Conservation (phyloP, 768 basidiomycete species). For the Leucosporidium scottii region DNA sequence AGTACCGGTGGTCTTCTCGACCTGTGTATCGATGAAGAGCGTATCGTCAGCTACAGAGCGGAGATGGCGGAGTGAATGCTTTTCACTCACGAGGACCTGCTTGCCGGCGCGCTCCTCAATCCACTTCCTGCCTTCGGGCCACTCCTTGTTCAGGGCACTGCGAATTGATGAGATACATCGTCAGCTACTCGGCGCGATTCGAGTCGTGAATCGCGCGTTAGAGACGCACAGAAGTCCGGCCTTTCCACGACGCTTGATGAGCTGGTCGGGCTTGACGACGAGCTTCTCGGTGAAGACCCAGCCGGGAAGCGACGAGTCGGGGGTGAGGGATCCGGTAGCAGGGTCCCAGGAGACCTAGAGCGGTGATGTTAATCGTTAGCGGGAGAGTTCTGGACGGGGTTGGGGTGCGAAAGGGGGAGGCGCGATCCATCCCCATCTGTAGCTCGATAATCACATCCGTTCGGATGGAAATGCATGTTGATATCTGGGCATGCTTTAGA, state of each 20-base stretch:
- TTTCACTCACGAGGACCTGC: slow-evolving; percentile 64
- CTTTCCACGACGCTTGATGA: slow-evolving; percentile 99
- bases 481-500: too few relatives aligned
- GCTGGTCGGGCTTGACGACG: slow-evolving; percentile 94
- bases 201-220: not conserved
- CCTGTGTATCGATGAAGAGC: slow-evolving; percentile 43
- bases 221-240: slow-evolving; percentile 65
- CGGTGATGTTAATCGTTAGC: too few relatives aligned
- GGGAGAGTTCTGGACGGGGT: too few relatives aligned
- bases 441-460: too few relatives aligned
- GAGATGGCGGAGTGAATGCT: slow-evolving; percentile 28
- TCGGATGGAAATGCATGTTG: too few relatives aligned
- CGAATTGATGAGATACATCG: not conserved
- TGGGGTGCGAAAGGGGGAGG: too few relatives aligned
- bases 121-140: slow-evolving; percentile 82
- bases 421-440: too few relatives aligned
- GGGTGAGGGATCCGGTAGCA: slow-evolving; percentile 55
- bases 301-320: slow-evolving; percentile 57
- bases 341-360: slow-evolving; percentile 69
- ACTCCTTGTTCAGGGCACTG: slow-evolving; percentile 76
- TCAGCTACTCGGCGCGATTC: not conserved
- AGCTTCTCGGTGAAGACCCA: slow-evolving; percentile 80
- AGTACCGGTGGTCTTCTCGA: slow-evolving; percentile 88
- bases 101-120: slow-evolving; percentile 82
- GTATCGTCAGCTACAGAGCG: slow-evolving; percentile 16